Evolutionary conservation across 2,329 filamentous ascomycete genomes (phyloP), one percentile per base, ranked within the genome.

Genomic region (Colletotrichum musae): DNA sequence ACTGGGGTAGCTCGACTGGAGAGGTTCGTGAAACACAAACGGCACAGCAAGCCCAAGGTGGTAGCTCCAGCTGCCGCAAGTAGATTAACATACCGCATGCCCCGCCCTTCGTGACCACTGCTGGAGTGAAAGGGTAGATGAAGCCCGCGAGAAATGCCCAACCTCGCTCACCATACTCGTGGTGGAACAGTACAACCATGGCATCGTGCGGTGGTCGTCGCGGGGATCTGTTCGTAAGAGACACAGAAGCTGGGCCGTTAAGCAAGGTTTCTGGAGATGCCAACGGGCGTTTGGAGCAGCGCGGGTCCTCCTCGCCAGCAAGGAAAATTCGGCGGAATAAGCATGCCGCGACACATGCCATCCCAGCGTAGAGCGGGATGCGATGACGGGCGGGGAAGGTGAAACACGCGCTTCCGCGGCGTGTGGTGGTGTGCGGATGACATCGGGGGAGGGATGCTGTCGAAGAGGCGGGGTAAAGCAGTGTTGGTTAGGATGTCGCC

Each of bases 321-420:
- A 13, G 18, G 45, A 18, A 18, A 18, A 18, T 18, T 18, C 18
- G 18, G 18, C 18, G 18, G 18, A 18, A 24, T 39, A 51, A 43
- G 48, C 58, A 45, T 39, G 58, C 58, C 21, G 41, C 47, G 54
- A 68, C 60, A 68, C 48, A 63, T 68, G 54, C 61, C 65, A 68
- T 68, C 65, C 65, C 65, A 68, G 65, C 52, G 51, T 59, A 16
- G 18, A 16, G 18, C n/a, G 61, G 54, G 54, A 58, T 54, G 50
- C 65, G 54, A 59, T 59, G 65, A 54, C 60, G 43, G 65, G 47
- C 16, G 26, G 15, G 56, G 36, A 15, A 59, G 36, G 21, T 65
- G 61, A 65, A 59, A 68, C 65, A 32, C 53, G 60, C 28, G 58
- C 36, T 53, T 61, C 36, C 36, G 10, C 24, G 13, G 39, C 15